Percentiles rank a stretch among this genome's conserved stretches.
Conservation (phyloP, 2,329 filamentous ascomycete genomes). For the Alternaria longipes region DNA sequence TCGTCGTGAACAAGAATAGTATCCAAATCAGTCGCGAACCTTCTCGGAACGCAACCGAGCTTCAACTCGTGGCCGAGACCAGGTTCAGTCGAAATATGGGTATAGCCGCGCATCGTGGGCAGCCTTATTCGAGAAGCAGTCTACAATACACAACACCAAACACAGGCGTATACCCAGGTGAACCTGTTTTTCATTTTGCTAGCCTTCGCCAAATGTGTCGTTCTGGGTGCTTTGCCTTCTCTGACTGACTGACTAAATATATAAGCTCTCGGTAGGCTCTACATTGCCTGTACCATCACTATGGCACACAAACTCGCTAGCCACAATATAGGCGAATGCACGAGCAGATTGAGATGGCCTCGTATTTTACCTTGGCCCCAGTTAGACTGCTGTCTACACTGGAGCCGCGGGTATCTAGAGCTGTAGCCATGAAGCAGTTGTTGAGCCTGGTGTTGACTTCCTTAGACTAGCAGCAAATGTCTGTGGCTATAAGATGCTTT, state of each 20-base stretch:
- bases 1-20: slow-evolving; percentile 35
- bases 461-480: neutral
- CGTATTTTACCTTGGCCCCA: slow-evolving; percentile 20
- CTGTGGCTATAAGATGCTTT: slow-evolving; percentile 19
- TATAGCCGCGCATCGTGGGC: neutral
- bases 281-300: slow-evolving; percentile 2
- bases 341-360: slow-evolving; percentile 15
- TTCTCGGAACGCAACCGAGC: slow-evolving; percentile 16
- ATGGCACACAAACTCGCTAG: slow-evolving; percentile 9
- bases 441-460: neutral
- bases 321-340: slow-evolving; percentile 21
- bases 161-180: neutral
- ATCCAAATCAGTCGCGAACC: slow-evolving; percentile 10
- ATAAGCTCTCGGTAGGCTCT: neutral
- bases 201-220: neutral
- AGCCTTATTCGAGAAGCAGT: neutral
- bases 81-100: neutral
- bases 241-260: neutral
- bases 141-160: neutral
- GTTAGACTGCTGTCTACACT: slow-evolving; percentile 11
- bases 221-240: neutral
- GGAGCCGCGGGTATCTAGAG: slow-evolving; percentile 5
- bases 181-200: neutral
- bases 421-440: neutral
- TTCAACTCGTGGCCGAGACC: neutral